These are phyloP conservation scores for Sporothrix dimorphospora DNA, from an alignment of 2,329 filamentous ascomycete species.

Conservation along the genomic window DNA sequence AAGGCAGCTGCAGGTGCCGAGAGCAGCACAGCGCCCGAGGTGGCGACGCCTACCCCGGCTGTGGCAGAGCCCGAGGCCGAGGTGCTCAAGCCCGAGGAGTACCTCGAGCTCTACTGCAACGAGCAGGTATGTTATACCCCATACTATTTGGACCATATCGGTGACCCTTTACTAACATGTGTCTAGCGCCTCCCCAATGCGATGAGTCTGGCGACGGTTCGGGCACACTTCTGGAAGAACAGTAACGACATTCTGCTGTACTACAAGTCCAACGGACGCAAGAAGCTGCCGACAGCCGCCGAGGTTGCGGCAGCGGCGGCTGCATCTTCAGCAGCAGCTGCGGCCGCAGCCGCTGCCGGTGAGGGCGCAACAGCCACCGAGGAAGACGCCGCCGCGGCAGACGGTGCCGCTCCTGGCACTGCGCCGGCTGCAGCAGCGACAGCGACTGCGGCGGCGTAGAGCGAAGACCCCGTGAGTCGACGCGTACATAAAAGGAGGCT, in stretches of 20 bases:
- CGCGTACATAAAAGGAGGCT: slow-evolving; percentile 5
- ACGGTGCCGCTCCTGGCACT: not conserved
- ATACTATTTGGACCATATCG: not conserved
- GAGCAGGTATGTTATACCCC: slow-evolving; percentile 64
- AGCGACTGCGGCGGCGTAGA: not conserved
- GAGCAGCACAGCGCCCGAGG: not conserved
- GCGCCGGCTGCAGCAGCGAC: not conserved
- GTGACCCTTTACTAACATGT: slow-evolving; percentile 16
- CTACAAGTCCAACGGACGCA: slow-evolving; percentile 91
- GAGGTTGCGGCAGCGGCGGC: slow-evolving; percentile 29
- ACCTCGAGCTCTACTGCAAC: slow-evolving; percentile 93
- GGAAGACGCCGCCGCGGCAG: not conserved
- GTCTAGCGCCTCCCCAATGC: slow-evolving; percentile 69
- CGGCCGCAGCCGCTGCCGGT: slow-evolving; percentile 9
- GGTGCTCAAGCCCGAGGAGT: slow-evolving; percentile 80
- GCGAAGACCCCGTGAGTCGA: not conserved
- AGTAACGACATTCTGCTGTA: slow-evolving; percentile 89
- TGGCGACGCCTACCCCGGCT: not conserved
- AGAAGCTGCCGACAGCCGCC: slow-evolving; percentile 53
- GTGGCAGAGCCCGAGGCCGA: slow-evolving; percentile 47
- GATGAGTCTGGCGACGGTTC: slow-evolving; percentile 92
- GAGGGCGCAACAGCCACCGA: not conserved
- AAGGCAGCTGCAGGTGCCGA: not conserved
- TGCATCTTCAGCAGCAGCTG: not conserved
- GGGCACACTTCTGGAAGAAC: slow-evolving; percentile 90